These are phyloP conservation scores for Glycine latifolia DNA, from an alignment of 306 rosid genomes.

Conservation along the genomic window DNA sequence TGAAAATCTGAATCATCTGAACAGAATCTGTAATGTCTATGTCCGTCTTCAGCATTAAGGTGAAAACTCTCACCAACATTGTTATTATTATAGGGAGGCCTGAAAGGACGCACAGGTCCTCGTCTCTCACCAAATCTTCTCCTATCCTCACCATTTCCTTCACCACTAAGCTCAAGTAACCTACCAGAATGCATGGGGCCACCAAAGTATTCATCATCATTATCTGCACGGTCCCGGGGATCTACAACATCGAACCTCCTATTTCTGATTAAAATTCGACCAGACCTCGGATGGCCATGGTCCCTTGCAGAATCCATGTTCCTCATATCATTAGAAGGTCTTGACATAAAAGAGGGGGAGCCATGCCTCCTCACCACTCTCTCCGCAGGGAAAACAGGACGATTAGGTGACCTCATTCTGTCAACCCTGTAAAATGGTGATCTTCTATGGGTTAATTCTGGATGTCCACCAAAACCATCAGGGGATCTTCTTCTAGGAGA, in stretches of 20 bases:
- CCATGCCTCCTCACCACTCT: constrained; percentile 73
- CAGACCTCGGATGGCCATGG: constrained; percentile 75
- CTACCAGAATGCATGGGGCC: constrained; percentile 71
- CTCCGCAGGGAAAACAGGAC: constrained; percentile 65
- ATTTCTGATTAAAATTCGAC: constrained; percentile 62
- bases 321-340: constrained; percentile 72
- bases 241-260: constrained; percentile 76
- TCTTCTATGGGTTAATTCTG: constrained; percentile 66
- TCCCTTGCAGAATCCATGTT: constrained; percentile 76
- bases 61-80: constrained; percentile 69
- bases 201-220: constrained; percentile 67
- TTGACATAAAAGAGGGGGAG: constrained; percentile 64
- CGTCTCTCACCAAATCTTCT: constrained; percentile 82
- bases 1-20: constrained; percentile 77
- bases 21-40: constrained; percentile 75
- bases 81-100: constrained; percentile 65
- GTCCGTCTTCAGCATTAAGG: constrained; percentile 66
- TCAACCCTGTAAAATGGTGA: constrained; percentile 72
- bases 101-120: constrained; percentile 73
- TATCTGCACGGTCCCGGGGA: constrained; percentile 69
- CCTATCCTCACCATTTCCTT: constrained; percentile 75
- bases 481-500: constrained; percentile 89
- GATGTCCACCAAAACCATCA: constrained; percentile 75
- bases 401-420: constrained; percentile 87
- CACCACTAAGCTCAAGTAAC: constrained; percentile 62